A percentile compares a stretch with the other conserved stretches of the same genome.
phyloP scores from a whole-genome alignment of 116 monocot species.

The Zostera marina region DNA sequence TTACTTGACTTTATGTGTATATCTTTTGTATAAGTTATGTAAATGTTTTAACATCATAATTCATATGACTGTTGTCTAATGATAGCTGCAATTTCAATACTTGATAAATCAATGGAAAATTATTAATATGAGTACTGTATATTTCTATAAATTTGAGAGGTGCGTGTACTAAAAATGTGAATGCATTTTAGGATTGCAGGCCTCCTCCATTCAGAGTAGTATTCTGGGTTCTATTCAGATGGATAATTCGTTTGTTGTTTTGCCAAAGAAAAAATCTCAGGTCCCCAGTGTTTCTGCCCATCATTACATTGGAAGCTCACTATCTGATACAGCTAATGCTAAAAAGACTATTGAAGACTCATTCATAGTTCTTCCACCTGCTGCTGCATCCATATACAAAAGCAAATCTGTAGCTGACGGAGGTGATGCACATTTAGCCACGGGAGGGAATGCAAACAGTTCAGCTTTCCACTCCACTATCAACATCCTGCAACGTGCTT shows the following conservation, averaged over 20 bases:
- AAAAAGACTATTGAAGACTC: conserved; percentile 80
- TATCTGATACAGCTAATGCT: conserved; percentile 16
- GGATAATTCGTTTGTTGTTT: conserved; percentile 76
- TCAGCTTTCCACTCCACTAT: conserved; percentile 64
- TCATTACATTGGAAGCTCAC: conserved; percentile 20
- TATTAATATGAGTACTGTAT: no score
- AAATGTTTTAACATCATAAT: no score
- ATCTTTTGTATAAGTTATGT: no score
- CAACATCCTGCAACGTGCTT: conserved; percentile 61
- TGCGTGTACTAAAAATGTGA: neutral
- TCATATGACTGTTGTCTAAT: no score
- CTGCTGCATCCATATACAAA: conserved; percentile 84
- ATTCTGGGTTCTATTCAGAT: conserved; percentile 46
- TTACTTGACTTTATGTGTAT: no score
- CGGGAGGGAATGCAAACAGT: conserved; percentile 24
- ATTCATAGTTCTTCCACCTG: conserved; percentile 73
- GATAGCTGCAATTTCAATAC: no score
- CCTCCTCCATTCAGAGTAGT: conserved; percentile 54
- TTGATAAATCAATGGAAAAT: no score
- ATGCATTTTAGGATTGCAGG: conserved; percentile 36
- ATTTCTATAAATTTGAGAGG: no score
- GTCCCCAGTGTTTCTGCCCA: conserved; percentile 44
- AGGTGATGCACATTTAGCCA: conserved; percentile 15
- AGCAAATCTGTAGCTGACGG: conserved; percentile 30
- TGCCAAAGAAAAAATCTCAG: conserved; percentile 42